A percentile compares a stretch with the other conserved stretches of the same genome.
These are phyloP conservation scores for Prunus yedoensis DNA, from an alignment of 331 rosid species.

Conservation along the genomic window DNA sequence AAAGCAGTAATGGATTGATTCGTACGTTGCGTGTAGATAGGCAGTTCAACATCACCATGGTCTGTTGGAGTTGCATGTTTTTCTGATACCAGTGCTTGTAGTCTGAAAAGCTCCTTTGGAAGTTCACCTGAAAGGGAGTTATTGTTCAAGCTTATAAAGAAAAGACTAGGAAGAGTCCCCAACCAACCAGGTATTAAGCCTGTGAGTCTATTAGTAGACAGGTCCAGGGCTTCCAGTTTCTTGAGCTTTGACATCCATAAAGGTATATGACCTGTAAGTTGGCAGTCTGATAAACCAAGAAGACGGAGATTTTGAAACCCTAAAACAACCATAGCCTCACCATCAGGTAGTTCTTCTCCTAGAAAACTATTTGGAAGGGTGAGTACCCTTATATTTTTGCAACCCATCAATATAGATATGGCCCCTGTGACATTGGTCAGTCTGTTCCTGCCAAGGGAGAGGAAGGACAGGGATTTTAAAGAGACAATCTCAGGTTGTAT, in stretches of 20 bases:
- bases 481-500: neutral
- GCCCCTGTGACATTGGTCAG: neutral
- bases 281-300: neutral
- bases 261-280: neutral
- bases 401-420: neutral
- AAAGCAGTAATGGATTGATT: neutral
- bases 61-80: neutral
- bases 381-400: neutral
- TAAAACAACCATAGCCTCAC: neutral
- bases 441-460: fast-evolving
- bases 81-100: neutral
- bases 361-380: neutral
- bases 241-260: neutral
- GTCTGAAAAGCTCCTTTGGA: neutral
- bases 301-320: neutral
- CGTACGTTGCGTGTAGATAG: neutral
- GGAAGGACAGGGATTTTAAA: neutral
- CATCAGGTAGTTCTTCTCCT: neutral
- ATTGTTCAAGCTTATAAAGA: neutral
- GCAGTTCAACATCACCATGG: neutral
- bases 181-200: conserved; percentile 2
- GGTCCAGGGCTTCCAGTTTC: neutral
- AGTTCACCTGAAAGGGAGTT: neutral
- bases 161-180: neutral
- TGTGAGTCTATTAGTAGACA: neutral